Conservation (phyloP, 768 basidiomycete species). For the Mycena indigotica region DNA sequence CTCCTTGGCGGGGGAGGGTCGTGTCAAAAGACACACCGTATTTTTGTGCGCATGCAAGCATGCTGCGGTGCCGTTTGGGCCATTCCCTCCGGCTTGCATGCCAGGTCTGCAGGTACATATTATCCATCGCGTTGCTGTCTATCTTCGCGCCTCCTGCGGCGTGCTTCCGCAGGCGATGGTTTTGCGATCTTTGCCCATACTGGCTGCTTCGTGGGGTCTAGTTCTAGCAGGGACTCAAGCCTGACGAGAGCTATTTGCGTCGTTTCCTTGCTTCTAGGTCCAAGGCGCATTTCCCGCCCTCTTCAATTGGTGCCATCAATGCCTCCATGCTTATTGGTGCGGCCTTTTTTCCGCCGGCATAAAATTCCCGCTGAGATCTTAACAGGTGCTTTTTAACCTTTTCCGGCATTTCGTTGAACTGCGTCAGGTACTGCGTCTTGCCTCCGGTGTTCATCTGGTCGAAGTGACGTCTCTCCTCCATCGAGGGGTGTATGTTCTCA, state of each 20-base stretch:
- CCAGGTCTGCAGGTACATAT: conserved; percentile 34
- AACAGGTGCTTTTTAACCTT: conserved; percentile 23
- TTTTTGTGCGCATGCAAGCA: conserved; percentile 1
- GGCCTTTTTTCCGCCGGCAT: conserved; percentile 26
- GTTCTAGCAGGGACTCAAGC: conserved; percentile 26
- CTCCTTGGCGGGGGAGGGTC: background rate
- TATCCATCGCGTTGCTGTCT: conserved; percentile 14
- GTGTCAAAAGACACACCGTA: conserved; percentile 1
- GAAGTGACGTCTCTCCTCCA: conserved; percentile 29
- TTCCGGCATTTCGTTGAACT: conserved; percentile 41
- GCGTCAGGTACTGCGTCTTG: conserved; percentile 36
- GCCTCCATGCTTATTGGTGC: conserved; percentile 23
- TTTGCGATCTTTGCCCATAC: conserved; percentile 35
- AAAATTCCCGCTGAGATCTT: conserved; percentile 27
- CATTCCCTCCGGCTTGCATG: background rate
- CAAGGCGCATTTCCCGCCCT: conserved; percentile 30
- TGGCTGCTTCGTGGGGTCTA: too few species aligned
- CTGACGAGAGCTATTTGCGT: conserved; percentile 30
- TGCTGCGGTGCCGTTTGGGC: background rate
- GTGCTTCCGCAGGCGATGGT: conserved; percentile 22
- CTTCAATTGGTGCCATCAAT: conserved; percentile 12
- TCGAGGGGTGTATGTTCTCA: conserved; percentile 30
- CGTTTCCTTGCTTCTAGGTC: conserved; percentile 29
- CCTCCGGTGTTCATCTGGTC: conserved; percentile 32
- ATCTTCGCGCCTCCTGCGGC: background rate